Evolutionary conservation across 768 basidiomycete genomes (phyloP), one percentile per base, ranked within the genome.

Genomic region (Trametes punicea): DNA sequence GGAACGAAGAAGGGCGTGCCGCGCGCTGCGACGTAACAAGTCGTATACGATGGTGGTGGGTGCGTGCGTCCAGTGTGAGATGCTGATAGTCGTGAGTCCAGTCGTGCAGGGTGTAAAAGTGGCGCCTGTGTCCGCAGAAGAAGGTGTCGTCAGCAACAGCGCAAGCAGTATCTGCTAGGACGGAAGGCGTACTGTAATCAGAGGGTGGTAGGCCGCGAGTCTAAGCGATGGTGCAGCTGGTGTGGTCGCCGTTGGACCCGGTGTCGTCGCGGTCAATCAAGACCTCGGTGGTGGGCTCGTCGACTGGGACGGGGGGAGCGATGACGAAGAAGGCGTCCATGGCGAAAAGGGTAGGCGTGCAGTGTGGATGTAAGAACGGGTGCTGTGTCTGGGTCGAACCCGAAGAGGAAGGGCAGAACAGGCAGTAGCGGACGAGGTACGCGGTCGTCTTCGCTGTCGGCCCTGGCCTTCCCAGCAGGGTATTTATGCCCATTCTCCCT

Each of bases 261-360:
- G 41, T 42, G 51, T 52, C 45, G 23, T 59, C 58, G 48, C 49
- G 45, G 47, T 59, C 48, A 30, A 50, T 30, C 27, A 54, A 40
- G 48, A 57, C 49, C 42, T 57, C 55, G 40, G 45, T 52, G 51
- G 48, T 38, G 26, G 51, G 55, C 52, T 60, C 61, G 40, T 62
- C 62, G 48, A 42, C 42, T 36, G 62, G 62, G 49, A 57, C 30
- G 45, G 57, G 55, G 30, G 51, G 18, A 18, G 62, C 58, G 46
- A 63, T 63, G 47, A 52, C 49, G 62, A 62, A 62, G 51, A 58
- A 58, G 13, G 59, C 62, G 62, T 63, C 62, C 62, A 63, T 63
- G 29, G 25, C 42, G 36, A 18, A n/a, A 16, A 2, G 36, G 36
- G 15, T 15, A 15, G 36, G 4, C 13, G 36, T 8, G 21, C 15